These are phyloP conservation scores for Linum trigynum DNA, from an alignment of 345 rosid genomes.

Conservation along the genomic window DNA sequence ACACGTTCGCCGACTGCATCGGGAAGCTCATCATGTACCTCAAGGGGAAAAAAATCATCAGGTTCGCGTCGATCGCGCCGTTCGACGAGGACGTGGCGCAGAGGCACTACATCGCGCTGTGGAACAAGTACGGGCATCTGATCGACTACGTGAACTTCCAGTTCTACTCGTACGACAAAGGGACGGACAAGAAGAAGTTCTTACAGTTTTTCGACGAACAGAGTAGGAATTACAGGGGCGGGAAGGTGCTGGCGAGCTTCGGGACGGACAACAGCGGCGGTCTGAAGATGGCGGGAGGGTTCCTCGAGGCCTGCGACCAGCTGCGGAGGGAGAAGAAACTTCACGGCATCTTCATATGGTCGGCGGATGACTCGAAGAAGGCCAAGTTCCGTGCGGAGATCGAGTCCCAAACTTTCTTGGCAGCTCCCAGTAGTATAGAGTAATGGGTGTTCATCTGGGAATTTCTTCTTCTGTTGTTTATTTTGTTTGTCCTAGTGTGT, in stretches of 20 bases:
- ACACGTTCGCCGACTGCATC: slow-evolving; percentile 47
- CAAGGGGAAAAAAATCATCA: slow-evolving; percentile 17
- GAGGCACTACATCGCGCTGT: slow-evolving; percentile 39
- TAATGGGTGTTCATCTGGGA: too few species aligned
- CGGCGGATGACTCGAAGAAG: slow-evolving; percentile 52
- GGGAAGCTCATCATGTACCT: slow-evolving; percentile 32
- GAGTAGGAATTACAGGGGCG: slow-evolving; percentile 32
- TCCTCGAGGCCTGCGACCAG: slow-evolving; percentile 32
- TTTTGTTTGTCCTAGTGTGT: too few species aligned
- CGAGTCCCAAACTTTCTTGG: slow-evolving; percentile 29
- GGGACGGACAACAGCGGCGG: slow-evolving; percentile 43
- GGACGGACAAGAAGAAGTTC: slow-evolving; percentile 35
- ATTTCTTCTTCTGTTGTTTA: too few species aligned
- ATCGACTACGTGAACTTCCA: slow-evolving; percentile 56
- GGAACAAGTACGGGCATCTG: slow-evolving; percentile 46
- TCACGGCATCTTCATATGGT: slow-evolving; percentile 49
- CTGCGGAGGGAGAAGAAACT: slow-evolving; percentile 30
- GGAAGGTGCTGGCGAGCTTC: slow-evolving; percentile 38
- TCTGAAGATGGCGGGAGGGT: slow-evolving; percentile 33
- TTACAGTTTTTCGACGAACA: slow-evolving; percentile 28
- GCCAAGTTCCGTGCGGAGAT: slow-evolving; percentile 31
- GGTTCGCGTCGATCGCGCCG: slow-evolving; percentile 51
- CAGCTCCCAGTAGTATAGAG: not conserved
- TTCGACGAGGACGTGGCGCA: slow-evolving; percentile 32
- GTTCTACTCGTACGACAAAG: slow-evolving; percentile 40